phyloP scores from a whole-genome alignment of 1,284 basidiomycete species.

The Leucoagaricus sp. region DNA sequence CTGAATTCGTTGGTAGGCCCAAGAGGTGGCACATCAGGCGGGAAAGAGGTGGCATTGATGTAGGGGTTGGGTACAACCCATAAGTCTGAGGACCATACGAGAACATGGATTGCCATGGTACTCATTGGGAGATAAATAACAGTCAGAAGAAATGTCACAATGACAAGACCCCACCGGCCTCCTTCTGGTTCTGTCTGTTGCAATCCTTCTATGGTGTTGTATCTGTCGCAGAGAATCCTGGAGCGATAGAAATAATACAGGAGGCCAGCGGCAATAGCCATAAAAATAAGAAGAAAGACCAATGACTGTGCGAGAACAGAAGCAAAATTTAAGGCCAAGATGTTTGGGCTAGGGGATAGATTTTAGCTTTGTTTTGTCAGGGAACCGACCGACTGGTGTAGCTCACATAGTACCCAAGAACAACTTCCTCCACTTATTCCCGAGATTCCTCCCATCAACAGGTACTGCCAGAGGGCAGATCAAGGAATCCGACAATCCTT shows the following conservation, averaged over 20 bases:
- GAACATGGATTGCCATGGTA: conserved; percentile 69
- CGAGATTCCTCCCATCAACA: conserved; percentile 36
- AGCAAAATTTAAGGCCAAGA: conserved; percentile 69
- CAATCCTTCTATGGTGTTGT: conserved; percentile 55
- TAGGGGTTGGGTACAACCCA: conserved; percentile 76
- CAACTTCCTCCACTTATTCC: conserved; percentile 53
- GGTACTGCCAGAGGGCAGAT: conserved; percentile 38
- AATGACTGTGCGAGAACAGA: conserved; percentile 54
- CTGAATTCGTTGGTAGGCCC: conserved; percentile 59
- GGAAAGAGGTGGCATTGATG: conserved; percentile 52
- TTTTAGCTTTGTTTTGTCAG: too few relatives aligned
- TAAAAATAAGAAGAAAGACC: conserved; percentile 55
- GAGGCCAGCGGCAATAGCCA: conserved; percentile 51
- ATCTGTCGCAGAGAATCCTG: conserved; percentile 48
- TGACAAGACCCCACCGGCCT: conserved; percentile 52
- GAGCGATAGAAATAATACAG: conserved; percentile 58
- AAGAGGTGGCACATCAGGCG: conserved; percentile 48
- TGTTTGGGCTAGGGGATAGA: conserved; percentile 56
- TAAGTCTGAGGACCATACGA: conserved; percentile 74
- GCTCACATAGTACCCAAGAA: conserved; percentile 68
- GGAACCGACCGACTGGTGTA: neutral
- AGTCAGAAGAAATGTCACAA: conserved; percentile 64
- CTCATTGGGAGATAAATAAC: conserved; percentile 70
- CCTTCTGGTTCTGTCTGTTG: conserved; percentile 43
- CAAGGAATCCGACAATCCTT: neutral